phyloP scores from a whole-genome alignment of 2,329 filamentous ascomycete genomes.

The Rugonectria rugulosa region DNA sequence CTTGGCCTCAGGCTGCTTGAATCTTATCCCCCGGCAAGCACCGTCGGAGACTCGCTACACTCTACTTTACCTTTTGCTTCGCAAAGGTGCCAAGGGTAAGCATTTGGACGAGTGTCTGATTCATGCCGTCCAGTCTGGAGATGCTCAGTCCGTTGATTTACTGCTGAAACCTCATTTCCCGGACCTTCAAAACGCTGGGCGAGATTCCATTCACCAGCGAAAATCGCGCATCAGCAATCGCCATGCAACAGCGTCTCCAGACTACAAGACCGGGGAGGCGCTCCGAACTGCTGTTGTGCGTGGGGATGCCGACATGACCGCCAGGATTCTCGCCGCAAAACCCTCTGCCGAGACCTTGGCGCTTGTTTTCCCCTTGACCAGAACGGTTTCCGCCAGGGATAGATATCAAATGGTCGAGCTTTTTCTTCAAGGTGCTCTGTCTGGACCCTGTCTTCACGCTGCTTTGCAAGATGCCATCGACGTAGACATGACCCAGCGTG shows the following conservation, averaged over 20 bases:
- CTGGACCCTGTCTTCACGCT: slow-evolving; percentile 54
- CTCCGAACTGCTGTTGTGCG: slow-evolving; percentile 57
- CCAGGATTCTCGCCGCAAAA: slow-evolving; percentile 54
- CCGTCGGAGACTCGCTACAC: slow-evolving; percentile 53
- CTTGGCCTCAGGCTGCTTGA: slow-evolving; percentile 59
- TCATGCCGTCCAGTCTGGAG: slow-evolving; percentile 56
- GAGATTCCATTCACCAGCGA: slow-evolving; percentile 28
- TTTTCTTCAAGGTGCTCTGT: slow-evolving; percentile 58
- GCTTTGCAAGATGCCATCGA: slow-evolving; percentile 62
- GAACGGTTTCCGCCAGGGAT: slow-evolving; percentile 50
- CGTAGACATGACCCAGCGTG: slow-evolving; percentile 55
- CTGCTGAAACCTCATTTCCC: slow-evolving; percentile 59
- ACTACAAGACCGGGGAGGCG: slow-evolving; percentile 60
- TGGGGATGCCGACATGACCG: slow-evolving; percentile 53
- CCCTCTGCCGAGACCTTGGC: slow-evolving; percentile 57
- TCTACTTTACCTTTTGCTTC: slow-evolving; percentile 56
- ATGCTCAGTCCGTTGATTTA: slow-evolving; percentile 55
- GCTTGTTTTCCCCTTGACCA: slow-evolving; percentile 57
- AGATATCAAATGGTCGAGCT: slow-evolving; percentile 58
- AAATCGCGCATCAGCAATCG: slow-evolving; percentile 45
- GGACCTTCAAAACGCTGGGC: slow-evolving; percentile 33
- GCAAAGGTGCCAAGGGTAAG: slow-evolving; percentile 57
- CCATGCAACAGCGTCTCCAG: slow-evolving; percentile 60
- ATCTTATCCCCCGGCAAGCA: slow-evolving; percentile 56
- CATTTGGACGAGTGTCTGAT: slow-evolving; percentile 59